Evolutionary conservation across 257 asterid genomes (phyloP).

Genomic region (Fraxinus excelsior): DNA sequence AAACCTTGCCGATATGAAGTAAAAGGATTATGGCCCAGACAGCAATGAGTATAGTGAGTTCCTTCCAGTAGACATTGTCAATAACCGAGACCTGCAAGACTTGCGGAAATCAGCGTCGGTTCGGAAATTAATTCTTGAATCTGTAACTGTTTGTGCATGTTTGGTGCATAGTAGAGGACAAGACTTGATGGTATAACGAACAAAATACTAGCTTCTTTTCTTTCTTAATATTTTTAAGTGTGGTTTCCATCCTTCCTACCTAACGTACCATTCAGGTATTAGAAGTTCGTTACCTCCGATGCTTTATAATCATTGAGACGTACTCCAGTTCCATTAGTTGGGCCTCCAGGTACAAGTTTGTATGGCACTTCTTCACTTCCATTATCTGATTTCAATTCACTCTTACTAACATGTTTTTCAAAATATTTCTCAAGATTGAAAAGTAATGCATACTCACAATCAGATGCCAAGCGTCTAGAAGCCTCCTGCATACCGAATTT

Average conservation of each 20-base stretch:
- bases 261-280: neutral
- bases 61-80: slow-evolving; percentile 53
- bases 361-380: slow-evolving; percentile 43
- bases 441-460: slow-evolving; percentile 37
- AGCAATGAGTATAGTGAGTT: slow-evolving; percentile 42
- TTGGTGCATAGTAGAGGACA: neutral
- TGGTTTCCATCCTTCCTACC: neutral
- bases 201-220: neutral
- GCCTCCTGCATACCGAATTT: slow-evolving; percentile 40
- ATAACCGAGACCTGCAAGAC: slow-evolving; percentile 38
- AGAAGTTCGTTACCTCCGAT: slow-evolving; percentile 34
- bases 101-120: slow-evolving; percentile 9
- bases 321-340: slow-evolving; percentile 31
- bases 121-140: neutral
- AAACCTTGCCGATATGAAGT: slow-evolving; percentile 58
- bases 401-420: neutral
- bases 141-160: neutral
- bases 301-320: slow-evolving; percentile 28
- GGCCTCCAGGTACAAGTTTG: slow-evolving; percentile 49
- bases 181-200: neutral
- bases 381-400: slow-evolving; percentile 22
- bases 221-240: neutral
- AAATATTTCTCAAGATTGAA: neutral
- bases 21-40: slow-evolving; percentile 51
- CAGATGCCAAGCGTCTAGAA: slow-evolving; percentile 38